Percentiles rank a stretch among this genome's conserved stretches.
phyloP scores from a whole-genome alignment of 1,139 yeast genomes.

The Candida sp. region DNA sequence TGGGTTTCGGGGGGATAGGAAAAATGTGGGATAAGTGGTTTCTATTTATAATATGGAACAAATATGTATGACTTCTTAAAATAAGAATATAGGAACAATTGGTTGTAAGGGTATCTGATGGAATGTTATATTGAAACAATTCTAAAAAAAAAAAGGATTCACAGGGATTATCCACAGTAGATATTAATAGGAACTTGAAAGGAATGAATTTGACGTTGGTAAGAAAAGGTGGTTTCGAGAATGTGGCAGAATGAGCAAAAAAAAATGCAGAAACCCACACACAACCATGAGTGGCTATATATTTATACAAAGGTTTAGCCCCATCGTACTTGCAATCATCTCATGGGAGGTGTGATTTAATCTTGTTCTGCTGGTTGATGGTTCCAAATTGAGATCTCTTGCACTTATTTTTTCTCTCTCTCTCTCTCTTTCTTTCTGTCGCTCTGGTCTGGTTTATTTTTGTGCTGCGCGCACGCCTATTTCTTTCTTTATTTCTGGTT shows the following conservation, averaged over 20 bases:
- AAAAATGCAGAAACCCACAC: background rate
- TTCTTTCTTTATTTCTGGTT: background rate
- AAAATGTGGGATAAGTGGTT: background rate
- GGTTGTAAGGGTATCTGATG: background rate
- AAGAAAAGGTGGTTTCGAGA: too few species aligned
- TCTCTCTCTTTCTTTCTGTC: too few species aligned
- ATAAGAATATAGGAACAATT: background rate
- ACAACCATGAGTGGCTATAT: background rate
- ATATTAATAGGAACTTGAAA: background rate
- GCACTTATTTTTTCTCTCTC: background rate
- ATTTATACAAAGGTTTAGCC: background rate
- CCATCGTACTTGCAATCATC: background rate
- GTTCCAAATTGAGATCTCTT: background rate
- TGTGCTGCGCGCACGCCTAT: background rate
- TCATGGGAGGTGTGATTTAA: background rate
- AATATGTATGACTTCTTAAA: background rate
- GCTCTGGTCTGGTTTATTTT: too few species aligned
- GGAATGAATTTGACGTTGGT: too few species aligned
- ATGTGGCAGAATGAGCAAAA: too few species aligned
- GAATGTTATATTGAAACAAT: conserved; percentile 1
- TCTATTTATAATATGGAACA: conserved; percentile 1
- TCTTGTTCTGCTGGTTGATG: conserved; percentile 1
- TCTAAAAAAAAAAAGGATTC: background rate
- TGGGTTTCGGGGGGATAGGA: background rate
- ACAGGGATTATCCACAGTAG: background rate